These are phyloP conservation scores for Xylariaceae sp. DNA, from an alignment of 2,329 filamentous ascomycete genomes.

Conservation along the genomic window DNA sequence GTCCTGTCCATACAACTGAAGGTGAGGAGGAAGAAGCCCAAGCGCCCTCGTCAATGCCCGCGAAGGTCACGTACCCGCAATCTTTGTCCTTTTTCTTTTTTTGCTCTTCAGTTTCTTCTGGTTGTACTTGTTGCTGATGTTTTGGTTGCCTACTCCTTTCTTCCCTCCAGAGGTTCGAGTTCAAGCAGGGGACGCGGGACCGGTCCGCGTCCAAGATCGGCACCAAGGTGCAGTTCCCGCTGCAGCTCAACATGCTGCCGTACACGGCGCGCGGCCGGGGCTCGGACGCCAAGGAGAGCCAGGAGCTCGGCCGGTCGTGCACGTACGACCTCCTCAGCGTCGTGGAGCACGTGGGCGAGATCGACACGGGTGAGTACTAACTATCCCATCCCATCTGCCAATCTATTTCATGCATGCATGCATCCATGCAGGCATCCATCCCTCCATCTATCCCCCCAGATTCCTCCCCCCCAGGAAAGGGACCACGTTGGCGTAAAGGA, in stretches of 20 bases:
- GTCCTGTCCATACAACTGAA: constrained; percentile 91
- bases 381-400: too few species aligned
- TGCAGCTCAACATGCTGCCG: constrained; percentile 82
- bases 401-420: too few species aligned
- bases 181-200: constrained; percentile 56
- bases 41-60: too few species aligned
- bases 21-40: constrained; percentile 38
- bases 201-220: constrained; percentile 78
- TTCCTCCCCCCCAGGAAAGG: too few species aligned
- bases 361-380: constrained; percentile 76
- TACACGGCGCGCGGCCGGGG: constrained; percentile 65
- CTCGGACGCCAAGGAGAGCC: constrained; percentile 40
- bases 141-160: neutral
- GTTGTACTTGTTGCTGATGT: neutral
- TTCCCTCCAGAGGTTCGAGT: constrained; percentile 57
- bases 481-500: too few species aligned
- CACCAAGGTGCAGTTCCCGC: constrained; percentile 75
- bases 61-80: too few species aligned
- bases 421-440: too few species aligned
- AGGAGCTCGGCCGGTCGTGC: constrained; percentile 56
- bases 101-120: too few species aligned
- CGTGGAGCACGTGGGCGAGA: constrained; percentile 86
- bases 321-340: constrained; percentile 84
- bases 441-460: too few species aligned
- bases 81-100: too few species aligned